Evolutionary conservation across 768 basidiomycete species (phyloP).

Genomic region (Crepidotus variabilis): DNA sequence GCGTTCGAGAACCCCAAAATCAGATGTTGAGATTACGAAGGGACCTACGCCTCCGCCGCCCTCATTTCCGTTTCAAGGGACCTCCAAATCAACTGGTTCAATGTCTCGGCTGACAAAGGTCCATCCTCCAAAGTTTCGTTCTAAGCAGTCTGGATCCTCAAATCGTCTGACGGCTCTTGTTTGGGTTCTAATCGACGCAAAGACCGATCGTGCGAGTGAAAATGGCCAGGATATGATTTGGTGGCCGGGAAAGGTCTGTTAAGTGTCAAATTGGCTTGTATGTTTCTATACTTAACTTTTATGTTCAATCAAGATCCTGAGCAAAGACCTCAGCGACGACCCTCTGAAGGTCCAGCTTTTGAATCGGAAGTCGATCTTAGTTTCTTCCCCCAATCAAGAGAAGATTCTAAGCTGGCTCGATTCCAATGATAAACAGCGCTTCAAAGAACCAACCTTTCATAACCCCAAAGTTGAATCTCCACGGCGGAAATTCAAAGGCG

Average conservation of each 20-base stretch:
- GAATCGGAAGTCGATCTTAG: background rate
- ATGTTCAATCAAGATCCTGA: background rate
- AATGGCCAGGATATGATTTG: slow-evolving; percentile 36
- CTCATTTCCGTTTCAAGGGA: slow-evolving; percentile 1
- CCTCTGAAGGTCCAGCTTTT: background rate
- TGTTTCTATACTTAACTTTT: background rate
- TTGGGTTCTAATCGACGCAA: slow-evolving; percentile 50
- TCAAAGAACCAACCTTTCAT: slow-evolving; percentile 33
- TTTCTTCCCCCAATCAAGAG: slow-evolving; percentile 8
- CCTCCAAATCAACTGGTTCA: background rate
- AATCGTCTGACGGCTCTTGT: slow-evolving; percentile 35
- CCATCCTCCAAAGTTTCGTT: background rate
- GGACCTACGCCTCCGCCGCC: background rate
- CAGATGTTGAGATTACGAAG: slow-evolving; percentile 4
- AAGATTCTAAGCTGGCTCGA: slow-evolving; percentile 36
- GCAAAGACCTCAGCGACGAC: background rate
- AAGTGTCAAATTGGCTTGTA: slow-evolving; percentile 3
- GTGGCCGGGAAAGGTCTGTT: slow-evolving; percentile 70
- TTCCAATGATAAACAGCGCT: slow-evolving; percentile 35
- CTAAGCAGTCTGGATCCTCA: slow-evolving; percentile 18
- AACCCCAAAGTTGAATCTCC: too few species aligned
- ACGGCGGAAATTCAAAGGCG: slow-evolving; percentile 32
- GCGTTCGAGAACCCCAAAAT: slow-evolving; percentile 1
- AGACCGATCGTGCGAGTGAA: slow-evolving; percentile 28
- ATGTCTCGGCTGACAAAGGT: background rate